Base-by-base conservation (phyloP, 352 stramenopile species). In the Blastocystis sp. region DNA sequence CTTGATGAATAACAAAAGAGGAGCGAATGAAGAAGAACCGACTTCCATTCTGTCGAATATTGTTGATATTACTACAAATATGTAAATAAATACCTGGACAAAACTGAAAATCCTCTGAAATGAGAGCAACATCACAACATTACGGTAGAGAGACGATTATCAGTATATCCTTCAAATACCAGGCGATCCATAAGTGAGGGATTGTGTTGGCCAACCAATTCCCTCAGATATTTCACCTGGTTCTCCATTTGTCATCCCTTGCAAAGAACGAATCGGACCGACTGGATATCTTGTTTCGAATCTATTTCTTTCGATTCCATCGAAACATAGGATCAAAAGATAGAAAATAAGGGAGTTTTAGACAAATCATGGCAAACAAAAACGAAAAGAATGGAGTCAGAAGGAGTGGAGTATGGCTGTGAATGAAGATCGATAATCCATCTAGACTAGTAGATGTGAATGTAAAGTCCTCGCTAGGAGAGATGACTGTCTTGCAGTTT, bases 401-500 rank as follows among this genome's bases (percentile, higher is more conserved):
- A 81, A 47, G 47, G 20, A 63, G 56, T 62, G 6, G 70, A 81
- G 70, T 81, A 81, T 9, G 26, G 4, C 26, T 16, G 4, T 47
- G 26, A n/a, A 9, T 26, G 9, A 5, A 6, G 9, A 20, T 11
- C 3, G 0, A 24, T 24, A 1, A 30, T 65, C n/a, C 16, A 39
- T n/a, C 16, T 81, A 81, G 70, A 50, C 54, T 81, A 47, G 70
- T 54, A 13, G 70, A 81, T 65, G 43, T 81, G 54, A 39, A 7
- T n/a, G 16, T n/a, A 24, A 81, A 81, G 34, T 53, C 70, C 6
- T 45, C 65, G 24, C 47, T 66, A 30, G 70, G 70, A 24, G 70
- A 81, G 30, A 81, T 81, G 39, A 81, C 70, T 11, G 70, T 81
- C 3, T 6, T 30, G 8, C 41, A 81, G 54, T 81, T 81, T 66